A percentile compares a stretch with the other conserved stretches of the same genome.
Conservation (phyloP, 192 early-diverging fungal genomes). For the Mortierella claussenii region DNA sequence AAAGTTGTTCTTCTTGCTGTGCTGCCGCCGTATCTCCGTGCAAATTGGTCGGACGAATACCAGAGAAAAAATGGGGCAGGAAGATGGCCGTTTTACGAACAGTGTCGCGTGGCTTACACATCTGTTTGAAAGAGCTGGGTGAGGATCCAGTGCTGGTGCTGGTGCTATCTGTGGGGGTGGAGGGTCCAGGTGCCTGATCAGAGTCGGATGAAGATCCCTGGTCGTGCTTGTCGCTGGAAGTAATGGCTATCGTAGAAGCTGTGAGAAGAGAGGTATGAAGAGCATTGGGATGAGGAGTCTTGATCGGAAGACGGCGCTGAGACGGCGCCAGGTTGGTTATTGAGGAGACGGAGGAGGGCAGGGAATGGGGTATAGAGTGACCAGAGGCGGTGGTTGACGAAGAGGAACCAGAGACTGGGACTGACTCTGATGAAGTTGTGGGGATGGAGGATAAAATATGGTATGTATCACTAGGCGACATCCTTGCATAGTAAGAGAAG, state of each 20-base stretch:
- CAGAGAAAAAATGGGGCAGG: slow-evolving; percentile 14
- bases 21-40: neutral
- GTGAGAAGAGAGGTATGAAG: no score
- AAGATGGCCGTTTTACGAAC: neutral
- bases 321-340: no score
- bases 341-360: neutral
- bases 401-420: slow-evolving; percentile 6
- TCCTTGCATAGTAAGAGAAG: slow-evolving; percentile 1
- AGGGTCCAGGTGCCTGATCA: neutral
- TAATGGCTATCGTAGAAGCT: no score
- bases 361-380: slow-evolving; percentile 4
- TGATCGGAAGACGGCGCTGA: no score
- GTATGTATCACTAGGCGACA: slow-evolving; percentile 24
- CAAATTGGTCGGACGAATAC: neutral
- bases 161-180: neutral
- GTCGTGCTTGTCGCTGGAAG: neutral
- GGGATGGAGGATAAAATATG: slow-evolving; percentile 5
- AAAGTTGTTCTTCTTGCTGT: neutral
- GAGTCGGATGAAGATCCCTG: neutral
- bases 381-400: slow-evolving; percentile 4
- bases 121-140: neutral
- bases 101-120: neutral
- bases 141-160: neutral
- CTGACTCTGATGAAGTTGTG: slow-evolving; percentile 13
- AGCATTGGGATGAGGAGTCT: no score